Percentiles rank a stretch among this genome's conserved stretches.
Conservation (phyloP, 371 early-diverging fungal species). For the Zychaea mexicana region DNA sequence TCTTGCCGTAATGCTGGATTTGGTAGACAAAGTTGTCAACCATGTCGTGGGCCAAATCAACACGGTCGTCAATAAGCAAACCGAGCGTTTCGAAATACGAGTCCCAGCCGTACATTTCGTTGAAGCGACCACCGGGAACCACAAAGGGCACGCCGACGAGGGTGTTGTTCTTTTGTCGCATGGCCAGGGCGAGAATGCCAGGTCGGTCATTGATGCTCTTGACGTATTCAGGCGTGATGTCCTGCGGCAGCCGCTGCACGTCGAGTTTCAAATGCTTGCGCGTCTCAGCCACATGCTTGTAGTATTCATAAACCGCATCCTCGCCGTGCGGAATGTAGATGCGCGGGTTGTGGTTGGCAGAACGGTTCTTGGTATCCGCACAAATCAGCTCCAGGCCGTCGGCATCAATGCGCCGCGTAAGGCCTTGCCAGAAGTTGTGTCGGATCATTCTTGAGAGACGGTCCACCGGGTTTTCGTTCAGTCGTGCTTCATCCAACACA, state of each 20-base stretch:
- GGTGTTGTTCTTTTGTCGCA: conserved; percentile 53
- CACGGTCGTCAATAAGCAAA: conserved; percentile 75
- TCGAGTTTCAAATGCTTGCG: conserved; percentile 73
- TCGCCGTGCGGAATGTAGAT: conserved; percentile 89
- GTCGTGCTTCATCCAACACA: conserved; percentile 77
- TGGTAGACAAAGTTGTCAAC: conserved; percentile 93
- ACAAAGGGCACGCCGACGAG: conserved; percentile 85
- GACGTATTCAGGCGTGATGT: conserved; percentile 86
- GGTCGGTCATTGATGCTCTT: conserved; percentile 82
- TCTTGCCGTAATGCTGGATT: conserved; percentile 94
- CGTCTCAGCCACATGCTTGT: conserved; percentile 59
- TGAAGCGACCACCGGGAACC: conserved; percentile 95
- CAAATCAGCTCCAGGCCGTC: conserved; percentile 85
- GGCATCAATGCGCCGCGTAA: conserved; percentile 90
- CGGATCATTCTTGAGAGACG: conserved; percentile 88
- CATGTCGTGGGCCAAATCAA: conserved; percentile 86
- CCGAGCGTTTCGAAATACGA: conserved; percentile 90
- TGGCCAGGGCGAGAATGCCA: conserved; percentile 86
- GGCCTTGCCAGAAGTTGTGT: conserved; percentile 89
- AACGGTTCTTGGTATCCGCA: conserved; percentile 86
- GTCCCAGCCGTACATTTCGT: conserved; percentile 98
- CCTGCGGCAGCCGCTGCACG: conserved; percentile 80
- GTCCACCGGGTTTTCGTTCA: conserved; percentile 91
- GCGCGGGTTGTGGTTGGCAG: conserved; percentile 71
- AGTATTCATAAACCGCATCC: conserved; percentile 74